phyloP scores from a whole-genome alignment of 345 rosid genomes.

The Brassica incana region DNA sequence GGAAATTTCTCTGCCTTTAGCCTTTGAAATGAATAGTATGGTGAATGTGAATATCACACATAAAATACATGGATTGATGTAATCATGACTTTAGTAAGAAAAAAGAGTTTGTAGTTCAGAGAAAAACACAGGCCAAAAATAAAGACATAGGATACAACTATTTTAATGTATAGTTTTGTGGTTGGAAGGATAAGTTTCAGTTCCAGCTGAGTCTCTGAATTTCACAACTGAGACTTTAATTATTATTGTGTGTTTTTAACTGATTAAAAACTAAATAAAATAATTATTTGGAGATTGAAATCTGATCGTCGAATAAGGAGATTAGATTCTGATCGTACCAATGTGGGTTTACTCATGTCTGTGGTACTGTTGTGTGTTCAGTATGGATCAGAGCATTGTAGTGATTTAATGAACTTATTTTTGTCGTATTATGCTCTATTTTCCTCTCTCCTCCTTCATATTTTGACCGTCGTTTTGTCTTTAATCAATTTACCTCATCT shows the following conservation, averaged over 20 bases:
- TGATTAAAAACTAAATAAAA: background rate
- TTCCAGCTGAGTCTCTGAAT: conserved; percentile 45
- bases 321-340: conserved; percentile 43
- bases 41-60: background rate
- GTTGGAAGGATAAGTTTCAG: conserved; percentile 42
- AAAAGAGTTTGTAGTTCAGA: background rate
- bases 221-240: conserved; percentile 42
- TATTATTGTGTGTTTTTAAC: background rate
- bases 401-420: conserved; percentile 42
- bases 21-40: background rate
- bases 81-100: background rate
- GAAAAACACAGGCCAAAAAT: conserved; percentile 22
- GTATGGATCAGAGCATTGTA: conserved; percentile 48
- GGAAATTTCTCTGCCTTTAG: background rate
- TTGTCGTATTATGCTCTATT: conserved; percentile 42
- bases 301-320: conserved; percentile 42
- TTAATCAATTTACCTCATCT: conserved; percentile 23
- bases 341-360: conserved; percentile 33
- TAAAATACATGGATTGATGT: conserved; percentile 7
- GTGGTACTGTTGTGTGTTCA: conserved; percentile 40
- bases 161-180: conserved; percentile 41
- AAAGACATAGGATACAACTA: conserved; percentile 37
- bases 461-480: conserved; percentile 43
- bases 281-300: conserved; percentile 26
- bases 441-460: background rate